Conservation (phyloP, 2,329 filamentous ascomycete species). For the Bipolaris cookei region DNA sequence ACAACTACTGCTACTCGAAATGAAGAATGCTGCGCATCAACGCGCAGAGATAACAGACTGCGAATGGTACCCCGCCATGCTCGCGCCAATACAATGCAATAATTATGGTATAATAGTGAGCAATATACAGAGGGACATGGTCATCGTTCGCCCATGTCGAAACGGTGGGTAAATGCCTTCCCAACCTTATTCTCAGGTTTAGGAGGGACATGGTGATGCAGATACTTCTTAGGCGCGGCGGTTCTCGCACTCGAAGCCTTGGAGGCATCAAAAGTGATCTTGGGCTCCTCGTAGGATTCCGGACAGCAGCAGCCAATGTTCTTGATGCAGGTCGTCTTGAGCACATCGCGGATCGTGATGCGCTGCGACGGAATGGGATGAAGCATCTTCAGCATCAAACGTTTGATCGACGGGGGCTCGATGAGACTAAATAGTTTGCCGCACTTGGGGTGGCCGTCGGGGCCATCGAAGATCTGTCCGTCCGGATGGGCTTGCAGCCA, state of each 20-base stretch:
- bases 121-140: background rate
- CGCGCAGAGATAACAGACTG: background rate
- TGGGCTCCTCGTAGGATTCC: constrained; percentile 71
- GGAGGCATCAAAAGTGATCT: constrained; percentile 65
- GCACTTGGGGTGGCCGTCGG: constrained; percentile 67
- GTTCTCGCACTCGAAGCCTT: constrained; percentile 44
- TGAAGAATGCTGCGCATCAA: background rate
- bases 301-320: constrained; percentile 79
- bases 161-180: constrained; percentile 47
- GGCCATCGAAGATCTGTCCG: constrained; percentile 59
- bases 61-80: constrained; percentile 3
- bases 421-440: constrained; percentile 70
- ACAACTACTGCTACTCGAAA: background rate
- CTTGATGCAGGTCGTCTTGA: constrained; percentile 75
- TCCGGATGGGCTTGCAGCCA: constrained; percentile 66
- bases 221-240: constrained; percentile 48
- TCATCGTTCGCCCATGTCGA: constrained; percentile 50
- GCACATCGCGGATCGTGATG: constrained; percentile 70
- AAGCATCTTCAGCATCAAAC: constrained; percentile 79
- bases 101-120: constrained; percentile 3
- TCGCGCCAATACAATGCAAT: constrained; percentile 6
- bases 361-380: constrained; percentile 77
- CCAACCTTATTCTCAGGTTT: constrained; percentile 47
- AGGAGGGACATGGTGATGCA: constrained; percentile 54
- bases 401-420: constrained; percentile 68